Conservation (phyloP, 345 rosid species). For the Hibiscus tridactylites region DNA sequence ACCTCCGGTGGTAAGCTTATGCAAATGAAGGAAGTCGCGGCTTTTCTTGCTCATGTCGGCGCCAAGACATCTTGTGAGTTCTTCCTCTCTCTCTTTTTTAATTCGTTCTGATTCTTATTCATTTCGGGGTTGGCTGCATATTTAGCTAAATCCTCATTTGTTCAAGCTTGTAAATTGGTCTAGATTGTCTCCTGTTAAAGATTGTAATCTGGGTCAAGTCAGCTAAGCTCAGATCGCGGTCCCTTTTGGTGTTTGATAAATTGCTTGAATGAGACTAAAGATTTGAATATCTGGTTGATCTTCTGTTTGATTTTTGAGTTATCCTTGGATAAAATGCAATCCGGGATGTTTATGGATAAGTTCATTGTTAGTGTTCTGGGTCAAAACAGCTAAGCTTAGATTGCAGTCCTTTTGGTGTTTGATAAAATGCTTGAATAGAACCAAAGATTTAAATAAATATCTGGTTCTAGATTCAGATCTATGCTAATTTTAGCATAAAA, state of each 20-base stretch:
- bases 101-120: neutral
- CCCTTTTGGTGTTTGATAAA: neutral
- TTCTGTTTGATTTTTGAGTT: neutral
- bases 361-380: neutral
- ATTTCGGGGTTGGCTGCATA: neutral
- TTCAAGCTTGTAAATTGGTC: neutral
- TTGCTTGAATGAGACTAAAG: neutral
- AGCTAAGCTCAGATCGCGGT: neutral
- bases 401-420: neutral
- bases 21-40: conserved; percentile 92
- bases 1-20: conserved; percentile 72
- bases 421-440: neutral
- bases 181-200: too few species aligned
- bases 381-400: neutral
- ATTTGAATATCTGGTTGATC: neutral
- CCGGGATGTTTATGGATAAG: too few species aligned
- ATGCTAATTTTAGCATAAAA: too few species aligned
- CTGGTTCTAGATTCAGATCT: neutral
- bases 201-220: neutral
- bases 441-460: neutral
- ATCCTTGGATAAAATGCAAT: too few species aligned
- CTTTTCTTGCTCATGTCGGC: conserved; percentile 85
- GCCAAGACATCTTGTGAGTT: conserved; percentile 76
- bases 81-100: neutral
- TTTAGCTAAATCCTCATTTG: neutral